phyloP scores from a whole-genome alignment of 1,284 basidiomycete species.

The Ceratobasidium sp. region DNA sequence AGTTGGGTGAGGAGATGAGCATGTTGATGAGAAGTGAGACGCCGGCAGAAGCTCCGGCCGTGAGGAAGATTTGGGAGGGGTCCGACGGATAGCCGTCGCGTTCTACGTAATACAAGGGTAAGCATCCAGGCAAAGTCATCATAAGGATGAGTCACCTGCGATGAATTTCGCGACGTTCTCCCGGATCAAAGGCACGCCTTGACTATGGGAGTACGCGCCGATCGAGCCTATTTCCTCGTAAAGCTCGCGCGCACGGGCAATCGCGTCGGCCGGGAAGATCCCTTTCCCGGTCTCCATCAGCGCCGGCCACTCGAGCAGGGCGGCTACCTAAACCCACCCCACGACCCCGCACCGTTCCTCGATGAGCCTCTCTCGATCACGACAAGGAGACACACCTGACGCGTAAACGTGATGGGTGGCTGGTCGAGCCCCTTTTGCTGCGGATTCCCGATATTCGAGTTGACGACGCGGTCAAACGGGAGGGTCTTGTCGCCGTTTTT shows the following conservation, averaged over 20 bases:
- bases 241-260: conserved; percentile 84
- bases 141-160: conserved; percentile 64
- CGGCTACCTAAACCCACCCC: conserved; percentile 75
- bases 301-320: conserved; percentile 91
- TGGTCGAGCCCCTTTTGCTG: conserved; percentile 96
- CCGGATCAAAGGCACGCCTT: conserved; percentile 91
- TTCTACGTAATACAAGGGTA: conserved; percentile 60
- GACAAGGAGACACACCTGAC: conserved; percentile 72
- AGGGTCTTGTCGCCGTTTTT: conserved; percentile 62
- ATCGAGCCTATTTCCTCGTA: conserved; percentile 90
- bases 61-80: conserved; percentile 92
- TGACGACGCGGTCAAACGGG: conserved; percentile 91
- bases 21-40: conserved; percentile 89
- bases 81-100: conserved; percentile 89
- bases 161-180: conserved; percentile 93
- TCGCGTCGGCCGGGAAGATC: conserved; percentile 87
- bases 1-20: conserved; percentile 70
- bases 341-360: conserved; percentile 16
- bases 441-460: conserved; percentile 97
- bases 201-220: conserved; percentile 96
- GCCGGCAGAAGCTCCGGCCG: conserved; percentile 91
- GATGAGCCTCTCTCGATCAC: conserved; percentile 2
- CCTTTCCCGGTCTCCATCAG: conserved; percentile 73
- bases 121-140: not conserved
- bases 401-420: conserved; percentile 89